Evolutionary conservation across 176 grass and related monocot species (phyloP).

Genomic region (Poa annua): DNA sequence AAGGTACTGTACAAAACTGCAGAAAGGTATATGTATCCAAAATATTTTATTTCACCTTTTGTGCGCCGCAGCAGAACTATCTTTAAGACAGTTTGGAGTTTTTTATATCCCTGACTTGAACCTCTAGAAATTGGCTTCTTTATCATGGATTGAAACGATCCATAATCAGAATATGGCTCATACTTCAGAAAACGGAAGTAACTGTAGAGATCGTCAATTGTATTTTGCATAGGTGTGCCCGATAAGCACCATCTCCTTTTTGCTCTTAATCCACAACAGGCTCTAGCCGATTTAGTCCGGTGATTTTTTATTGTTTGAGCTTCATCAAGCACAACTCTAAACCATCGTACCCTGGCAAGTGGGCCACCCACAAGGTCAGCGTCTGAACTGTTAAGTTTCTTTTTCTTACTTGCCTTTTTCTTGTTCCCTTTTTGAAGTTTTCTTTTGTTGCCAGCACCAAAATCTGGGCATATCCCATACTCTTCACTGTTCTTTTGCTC

Average conservation of each 20-base stretch:
- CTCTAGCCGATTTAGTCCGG: constrained; percentile 70
- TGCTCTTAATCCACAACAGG: constrained; percentile 77
- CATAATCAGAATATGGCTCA: constrained; percentile 68
- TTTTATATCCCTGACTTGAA: constrained; percentile 70
- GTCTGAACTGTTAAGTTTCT: constrained; percentile 47
- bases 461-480: constrained; percentile 38
- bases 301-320: constrained; percentile 97
- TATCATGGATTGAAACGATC: constrained; percentile 57
- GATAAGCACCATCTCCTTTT: constrained; percentile 96
- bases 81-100: constrained; percentile 90
- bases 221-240: constrained; percentile 93
- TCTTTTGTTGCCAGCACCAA: constrained; percentile 59
- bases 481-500: constrained; percentile 58
- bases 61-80: constrained; percentile 78
- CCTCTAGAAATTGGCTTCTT: constrained; percentile 69
- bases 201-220: constrained; percentile 92
- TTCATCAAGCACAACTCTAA: constrained; percentile 95
- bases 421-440: constrained; percentile 40
- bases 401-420: constrained; percentile 64
- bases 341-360: constrained; percentile 90
- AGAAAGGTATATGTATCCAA: constrained; percentile 24
- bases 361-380: constrained; percentile 56
- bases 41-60: constrained; percentile 66
- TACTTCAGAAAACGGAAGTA: constrained; percentile 96
- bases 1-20: not conserved